Evolutionary conservation across 768 basidiomycete genomes (phyloP), one percentile per base, ranked within the genome.

Genomic region (Clitopilus passeckerianus): DNA sequence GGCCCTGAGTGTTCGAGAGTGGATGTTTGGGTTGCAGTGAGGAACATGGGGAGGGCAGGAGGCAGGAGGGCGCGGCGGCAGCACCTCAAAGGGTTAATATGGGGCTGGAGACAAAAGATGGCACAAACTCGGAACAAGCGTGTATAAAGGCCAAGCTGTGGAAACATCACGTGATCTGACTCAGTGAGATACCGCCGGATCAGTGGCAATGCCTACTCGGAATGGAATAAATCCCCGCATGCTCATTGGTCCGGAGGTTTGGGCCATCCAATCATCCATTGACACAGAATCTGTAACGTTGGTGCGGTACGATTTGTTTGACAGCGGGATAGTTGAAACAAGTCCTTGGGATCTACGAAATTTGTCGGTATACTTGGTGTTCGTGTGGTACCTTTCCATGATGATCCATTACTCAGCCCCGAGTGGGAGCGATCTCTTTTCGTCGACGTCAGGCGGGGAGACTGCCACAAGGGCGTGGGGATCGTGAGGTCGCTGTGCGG

Each of bases 21-120:
- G 34, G 60, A 43, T 30, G 63, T 27, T 20, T 46, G 59, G 30
- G 64, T 44, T 15, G 54, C 53, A 43, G 64, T 53, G 22, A 70
- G 27, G 10, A 69, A 67, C 69, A 72, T 68, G 58, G 57, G 60
- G 41, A 58, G 54, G 56, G 61, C 35, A 53, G 57, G 60, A 46
- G 41, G 54, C 20, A 50, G 54, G 64, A 61, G 41, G 56, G 60
- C 54, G 58, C 46, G 46, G 52, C 41, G 56, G 60, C 59, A 65
- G 50, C 57, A 34, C 12, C 34, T 52, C 43, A 37, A 34, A 44
- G 46, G 55, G 60, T 62, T 66, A 57, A 62, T 65, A 65, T 65
- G 30, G 58, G 53, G 60, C 59, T 24, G 41, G 37, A 59, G 62
- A 66, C 63, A 68, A 68, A 64, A 66, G 67, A 60, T 34, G 46